Percentiles rank a stretch among this genome's conserved stretches.
Conservation (phyloP, 768 basidiomycete genomes). For the Leucosporidium creatinivorum region DNA sequence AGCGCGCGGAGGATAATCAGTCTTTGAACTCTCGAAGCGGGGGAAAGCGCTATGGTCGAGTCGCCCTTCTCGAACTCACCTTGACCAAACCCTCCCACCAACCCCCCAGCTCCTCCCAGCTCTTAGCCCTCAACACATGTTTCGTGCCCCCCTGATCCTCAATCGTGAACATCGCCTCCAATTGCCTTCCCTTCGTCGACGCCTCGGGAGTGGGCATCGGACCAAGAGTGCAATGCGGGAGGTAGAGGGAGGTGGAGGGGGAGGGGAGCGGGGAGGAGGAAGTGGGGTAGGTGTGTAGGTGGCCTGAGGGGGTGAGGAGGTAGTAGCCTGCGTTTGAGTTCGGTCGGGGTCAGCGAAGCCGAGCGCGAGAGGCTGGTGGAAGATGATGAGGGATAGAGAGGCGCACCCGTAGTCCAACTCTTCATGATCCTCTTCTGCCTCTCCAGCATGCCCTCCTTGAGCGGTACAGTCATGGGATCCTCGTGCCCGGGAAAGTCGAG, state of each 20-base stretch:
- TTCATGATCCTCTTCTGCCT: slow-evolving; percentile 25
- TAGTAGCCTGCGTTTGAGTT: slow-evolving; percentile 13
- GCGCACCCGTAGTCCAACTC: slow-evolving; percentile 23
- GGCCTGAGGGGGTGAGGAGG: slow-evolving; percentile 27
- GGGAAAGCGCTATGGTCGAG: too few relatives aligned
- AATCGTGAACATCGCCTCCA: slow-evolving; percentile 29
- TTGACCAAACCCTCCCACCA: slow-evolving; percentile 13
- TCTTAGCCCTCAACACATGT: slow-evolving; percentile 19
- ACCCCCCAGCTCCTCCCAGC: slow-evolving; percentile 27
- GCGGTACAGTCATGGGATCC: slow-evolving; percentile 10
- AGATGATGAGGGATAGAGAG: background rate
- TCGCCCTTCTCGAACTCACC: too few relatives aligned
- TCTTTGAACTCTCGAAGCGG: too few relatives aligned
- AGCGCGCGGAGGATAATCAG: too few relatives aligned
- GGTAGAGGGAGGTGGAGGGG: slow-evolving; percentile 15
- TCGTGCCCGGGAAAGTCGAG: slow-evolving; percentile 13
- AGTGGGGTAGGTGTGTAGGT: slow-evolving; percentile 20
- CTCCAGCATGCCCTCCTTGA: slow-evolving; percentile 25
- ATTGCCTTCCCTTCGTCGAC: background rate
- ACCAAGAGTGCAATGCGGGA: slow-evolving; percentile 23
- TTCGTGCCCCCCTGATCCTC: slow-evolving; percentile 17
- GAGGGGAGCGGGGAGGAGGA: background rate
- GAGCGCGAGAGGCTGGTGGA: background rate
- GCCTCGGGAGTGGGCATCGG: slow-evolving; percentile 28
- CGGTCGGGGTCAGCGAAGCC: background rate